Percentiles rank a stretch among this genome's conserved stretches.
phyloP scores from a whole-genome alignment of 768 basidiomycete genomes.

The Porpolomopsis calyptriformis region DNA sequence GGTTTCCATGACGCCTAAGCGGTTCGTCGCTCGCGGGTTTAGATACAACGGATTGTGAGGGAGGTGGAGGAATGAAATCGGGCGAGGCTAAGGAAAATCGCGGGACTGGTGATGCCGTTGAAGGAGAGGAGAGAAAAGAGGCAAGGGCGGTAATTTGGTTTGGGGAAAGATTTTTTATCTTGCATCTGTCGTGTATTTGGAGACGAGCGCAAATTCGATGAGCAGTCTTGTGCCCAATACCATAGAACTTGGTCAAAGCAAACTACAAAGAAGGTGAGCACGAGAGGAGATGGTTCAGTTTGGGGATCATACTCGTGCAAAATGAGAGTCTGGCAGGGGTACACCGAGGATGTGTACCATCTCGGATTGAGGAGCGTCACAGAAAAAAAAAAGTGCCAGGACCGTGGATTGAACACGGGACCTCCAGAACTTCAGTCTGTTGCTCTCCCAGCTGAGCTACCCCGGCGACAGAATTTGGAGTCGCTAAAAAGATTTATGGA shows the following conservation, averaged over 20 bases:
- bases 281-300: neutral
- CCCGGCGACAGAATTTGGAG: conserved; percentile 41
- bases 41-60: conserved; percentile 31
- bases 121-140: conserved; percentile 86
- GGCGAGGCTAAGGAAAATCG: conserved; percentile 56
- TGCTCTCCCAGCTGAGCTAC: conserved; percentile 72
- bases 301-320: conserved; percentile 47
- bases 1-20: conserved; percentile 14
- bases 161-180: conserved; percentile 72
- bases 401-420: conserved; percentile 75
- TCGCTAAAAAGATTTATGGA: neutral
- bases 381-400: conserved; percentile 40
- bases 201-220: conserved; percentile 82
- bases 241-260: conserved; percentile 86
- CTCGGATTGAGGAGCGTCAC: conserved; percentile 9
- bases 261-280: conserved; percentile 48
- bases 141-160: conserved; percentile 86
- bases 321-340: conserved; percentile 64
- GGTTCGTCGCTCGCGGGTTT: conserved; percentile 16
- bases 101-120: conserved; percentile 57
- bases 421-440: conserved; percentile 72
- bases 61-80: conserved; percentile 38
- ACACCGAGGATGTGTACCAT: conserved; percentile 89
- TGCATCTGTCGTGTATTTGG: conserved; percentile 79
- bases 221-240: conserved; percentile 67